Evolutionary conservation across 345 rosid genomes (phyloP).

Genomic region (Ricinus communis): DNA sequence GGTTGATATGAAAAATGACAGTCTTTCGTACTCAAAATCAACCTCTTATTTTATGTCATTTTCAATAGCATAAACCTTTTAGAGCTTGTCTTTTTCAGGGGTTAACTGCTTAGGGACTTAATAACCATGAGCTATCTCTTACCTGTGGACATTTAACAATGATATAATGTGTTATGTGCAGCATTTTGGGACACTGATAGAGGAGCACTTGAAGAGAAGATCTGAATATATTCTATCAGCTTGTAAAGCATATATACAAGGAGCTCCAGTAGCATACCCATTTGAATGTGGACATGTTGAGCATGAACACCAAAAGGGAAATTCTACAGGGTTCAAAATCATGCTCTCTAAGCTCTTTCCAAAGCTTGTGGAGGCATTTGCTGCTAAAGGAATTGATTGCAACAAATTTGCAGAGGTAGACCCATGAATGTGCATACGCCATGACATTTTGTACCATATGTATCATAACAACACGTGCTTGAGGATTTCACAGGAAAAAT

Average conservation of each 20-base stretch:
- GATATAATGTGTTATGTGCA: slow-evolving; percentile 29
- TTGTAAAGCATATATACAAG: slow-evolving; percentile 79
- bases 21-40: no score
- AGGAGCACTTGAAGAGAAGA: slow-evolving; percentile 61
- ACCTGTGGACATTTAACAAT: no score
- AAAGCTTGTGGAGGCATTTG: slow-evolving; percentile 72
- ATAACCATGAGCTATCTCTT: no score
- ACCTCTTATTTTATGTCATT: no score
- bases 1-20: no score
- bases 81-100: no score
- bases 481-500: not conserved
- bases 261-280: slow-evolving; percentile 56
- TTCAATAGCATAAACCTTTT: no score
- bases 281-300: slow-evolving; percentile 20
- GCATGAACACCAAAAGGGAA: slow-evolving; percentile 40
- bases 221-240: slow-evolving; percentile 48
- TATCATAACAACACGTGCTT: slow-evolving; percentile 17
- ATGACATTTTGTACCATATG: slow-evolving; percentile 13
- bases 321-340: slow-evolving; percentile 89
- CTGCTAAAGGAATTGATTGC: slow-evolving; percentile 66
- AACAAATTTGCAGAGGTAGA: slow-evolving; percentile 36
- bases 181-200: slow-evolving; percentile 79
- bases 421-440: slow-evolving; percentile 18
- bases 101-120: no score
- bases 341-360: slow-evolving; percentile 85